Percentiles rank a stretch among this genome's conserved stretches.
These are phyloP conservation scores for Bjerkandera adusta DNA, from an alignment of 1,284 basidiomycete species.

Conservation along the genomic window DNA sequence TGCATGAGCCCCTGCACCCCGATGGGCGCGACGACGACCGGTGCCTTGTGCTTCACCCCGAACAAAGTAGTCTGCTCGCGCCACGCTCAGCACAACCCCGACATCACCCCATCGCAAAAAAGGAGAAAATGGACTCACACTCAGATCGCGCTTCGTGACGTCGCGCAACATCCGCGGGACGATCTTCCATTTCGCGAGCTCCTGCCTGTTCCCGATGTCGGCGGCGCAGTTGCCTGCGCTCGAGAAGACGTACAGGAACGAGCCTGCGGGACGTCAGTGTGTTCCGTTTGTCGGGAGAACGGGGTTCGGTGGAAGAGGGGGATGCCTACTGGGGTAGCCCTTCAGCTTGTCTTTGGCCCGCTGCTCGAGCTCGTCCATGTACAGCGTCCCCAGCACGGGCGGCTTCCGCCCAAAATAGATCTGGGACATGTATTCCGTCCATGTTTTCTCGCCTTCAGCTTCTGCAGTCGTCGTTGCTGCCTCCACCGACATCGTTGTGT, in stretches of 20 bases:
- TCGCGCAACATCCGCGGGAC: conserved; percentile 79
- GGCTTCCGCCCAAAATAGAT: conserved; percentile 26
- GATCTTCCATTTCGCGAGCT: conserved; percentile 60
- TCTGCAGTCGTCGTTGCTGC: too few relatives aligned
- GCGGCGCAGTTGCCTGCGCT: conserved; percentile 61
- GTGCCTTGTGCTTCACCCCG: conserved; percentile 62
- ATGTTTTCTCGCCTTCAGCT: conserved; percentile 14
- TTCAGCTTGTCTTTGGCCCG: conserved; percentile 42
- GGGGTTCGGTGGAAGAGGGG: neutral
- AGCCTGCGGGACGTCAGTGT: conserved; percentile 36
- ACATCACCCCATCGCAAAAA: too few relatives aligned
- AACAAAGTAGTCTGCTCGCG: conserved; percentile 59
- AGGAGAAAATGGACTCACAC: conserved; percentile 40
- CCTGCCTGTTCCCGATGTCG: conserved; percentile 51
- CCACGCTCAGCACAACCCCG: conserved; percentile 3
- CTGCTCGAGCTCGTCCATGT: conserved; percentile 43
- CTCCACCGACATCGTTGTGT: too few relatives aligned
- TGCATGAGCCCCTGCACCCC: conserved; percentile 74
- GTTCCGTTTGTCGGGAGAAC: neutral
- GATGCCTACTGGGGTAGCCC: conserved; percentile 35
- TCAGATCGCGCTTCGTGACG: conserved; percentile 59
- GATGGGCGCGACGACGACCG: conserved; percentile 71
- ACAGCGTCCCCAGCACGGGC: conserved; percentile 39
- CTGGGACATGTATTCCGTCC: conserved; percentile 31
- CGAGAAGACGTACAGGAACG: conserved; percentile 62